A percentile compares a stretch with the other conserved stretches of the same genome.
Conservation (phyloP, 2,329 filamentous ascomycete genomes). For the Microdochium nivale region DNA sequence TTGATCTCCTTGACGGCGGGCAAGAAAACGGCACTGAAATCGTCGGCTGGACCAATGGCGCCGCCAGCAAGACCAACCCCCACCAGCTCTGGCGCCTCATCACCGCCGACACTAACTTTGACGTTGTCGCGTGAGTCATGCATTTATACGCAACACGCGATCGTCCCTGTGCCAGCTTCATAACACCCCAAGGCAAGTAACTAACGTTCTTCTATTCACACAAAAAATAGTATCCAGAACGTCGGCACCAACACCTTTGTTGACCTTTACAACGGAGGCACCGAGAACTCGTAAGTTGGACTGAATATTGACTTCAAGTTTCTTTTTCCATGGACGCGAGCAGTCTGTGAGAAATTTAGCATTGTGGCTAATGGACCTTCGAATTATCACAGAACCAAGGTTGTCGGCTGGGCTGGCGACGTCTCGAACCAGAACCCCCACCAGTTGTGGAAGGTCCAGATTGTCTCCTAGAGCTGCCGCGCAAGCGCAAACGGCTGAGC, state of each 20-base stretch:
- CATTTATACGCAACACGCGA: too few species aligned
- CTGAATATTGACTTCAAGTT: too few species aligned
- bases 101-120: slow-evolving; percentile 2
- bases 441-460: slow-evolving; percentile 3
- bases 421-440: slow-evolving; percentile 1
- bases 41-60: slow-evolving; percentile 1
- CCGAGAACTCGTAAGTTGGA: slow-evolving; percentile 3
- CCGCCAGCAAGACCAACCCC: background rate
- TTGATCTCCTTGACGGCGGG: slow-evolving; percentile 3
- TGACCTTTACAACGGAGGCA: slow-evolving; percentile 2
- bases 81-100: slow-evolving; percentile 5
- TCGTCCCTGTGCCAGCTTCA: too few species aligned
- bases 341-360: too few species aligned
- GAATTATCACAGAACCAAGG: slow-evolving; percentile 1
- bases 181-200: too few species aligned
- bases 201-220: background rate
- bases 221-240: slow-evolving; percentile 4
- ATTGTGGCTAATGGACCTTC: background rate
- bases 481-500: too few species aligned
- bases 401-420: slow-evolving; percentile 1
- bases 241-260: slow-evolving; percentile 3
- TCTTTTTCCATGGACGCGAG: too few species aligned
- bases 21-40: slow-evolving; percentile 3
- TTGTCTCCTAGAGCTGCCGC: background rate
- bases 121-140: slow-evolving; percentile 3